Evolutionary conservation across 352 stramenopile species (phyloP).

Genomic region (Phytophthora boehmeriae): DNA sequence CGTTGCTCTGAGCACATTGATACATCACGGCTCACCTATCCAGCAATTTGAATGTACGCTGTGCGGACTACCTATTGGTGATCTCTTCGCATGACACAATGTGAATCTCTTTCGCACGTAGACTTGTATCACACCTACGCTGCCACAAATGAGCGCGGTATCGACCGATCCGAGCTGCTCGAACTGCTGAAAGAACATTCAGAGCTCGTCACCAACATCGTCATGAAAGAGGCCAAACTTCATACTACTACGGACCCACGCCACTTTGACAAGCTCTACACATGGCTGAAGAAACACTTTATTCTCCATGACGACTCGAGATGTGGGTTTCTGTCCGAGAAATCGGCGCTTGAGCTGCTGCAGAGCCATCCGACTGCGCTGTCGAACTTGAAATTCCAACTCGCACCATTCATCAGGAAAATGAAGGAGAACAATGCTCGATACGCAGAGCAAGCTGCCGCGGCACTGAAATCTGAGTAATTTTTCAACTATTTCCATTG

Average conservation of each 20-base stretch:
- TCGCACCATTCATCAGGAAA: conserved; percentile 48
- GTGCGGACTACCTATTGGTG: neutral
- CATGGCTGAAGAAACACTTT: conserved; percentile 78
- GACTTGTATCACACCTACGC: conserved; percentile 66
- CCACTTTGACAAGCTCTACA: conserved; percentile 72
- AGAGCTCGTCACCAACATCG: conserved; percentile 11
- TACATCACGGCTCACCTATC: conserved; percentile 38
- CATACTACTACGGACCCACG: conserved; percentile 33
- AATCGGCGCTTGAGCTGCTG: conserved; percentile 50
- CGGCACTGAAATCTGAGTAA: conserved; percentile 30
- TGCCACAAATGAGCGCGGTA: conserved; percentile 55
- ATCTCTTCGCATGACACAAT: too few relatives aligned
- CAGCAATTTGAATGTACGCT: conserved; percentile 71
- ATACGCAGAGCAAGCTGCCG: conserved; percentile 45
- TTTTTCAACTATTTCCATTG: conserved; percentile 3
- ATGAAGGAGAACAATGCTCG: conserved; percentile 52
- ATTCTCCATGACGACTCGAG: conserved; percentile 45
- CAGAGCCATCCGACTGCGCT: conserved; percentile 47
- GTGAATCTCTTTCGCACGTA: conserved; percentile 11
- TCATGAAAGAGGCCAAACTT: conserved; percentile 27
- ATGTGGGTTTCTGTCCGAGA: conserved; percentile 41
- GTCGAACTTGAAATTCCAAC: conserved; percentile 50
- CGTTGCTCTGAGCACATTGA: conserved; percentile 44
- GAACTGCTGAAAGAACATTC: conserved; percentile 67
- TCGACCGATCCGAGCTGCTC: conserved; percentile 58